Conservation (phyloP, 2,329 filamentous ascomycete species). For the Penicillium thymicola region DNA sequence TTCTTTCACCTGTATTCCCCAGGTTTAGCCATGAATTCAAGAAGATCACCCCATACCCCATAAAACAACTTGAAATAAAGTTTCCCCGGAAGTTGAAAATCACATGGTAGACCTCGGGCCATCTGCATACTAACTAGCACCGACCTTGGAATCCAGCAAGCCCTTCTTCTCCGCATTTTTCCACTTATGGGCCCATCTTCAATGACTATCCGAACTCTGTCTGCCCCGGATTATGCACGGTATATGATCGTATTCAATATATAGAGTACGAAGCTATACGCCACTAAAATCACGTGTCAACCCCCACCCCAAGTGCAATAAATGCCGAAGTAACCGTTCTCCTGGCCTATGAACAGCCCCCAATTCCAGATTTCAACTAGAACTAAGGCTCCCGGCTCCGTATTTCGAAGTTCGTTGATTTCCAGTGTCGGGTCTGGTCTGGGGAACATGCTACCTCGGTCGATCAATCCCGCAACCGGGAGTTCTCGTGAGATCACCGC, state of each 20-base stretch:
- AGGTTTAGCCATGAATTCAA: background rate
- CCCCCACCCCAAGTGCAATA: background rate
- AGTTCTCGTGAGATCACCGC: background rate
- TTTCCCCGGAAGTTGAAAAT: background rate
- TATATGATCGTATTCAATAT: background rate
- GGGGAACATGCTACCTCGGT: background rate
- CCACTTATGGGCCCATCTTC: background rate
- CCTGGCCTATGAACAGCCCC: background rate
- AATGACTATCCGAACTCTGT: background rate
- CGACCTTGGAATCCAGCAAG: background rate
- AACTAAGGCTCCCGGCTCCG: too few species aligned
- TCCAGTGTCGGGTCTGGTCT: background rate
- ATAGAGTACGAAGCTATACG: background rate
- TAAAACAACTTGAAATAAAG: background rate
- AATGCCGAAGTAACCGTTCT: background rate
- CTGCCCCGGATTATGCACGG: background rate
- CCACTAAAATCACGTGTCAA: background rate
- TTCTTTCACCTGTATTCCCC: background rate
- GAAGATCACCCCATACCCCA: background rate
- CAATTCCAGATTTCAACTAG: background rate
- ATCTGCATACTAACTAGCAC: background rate
- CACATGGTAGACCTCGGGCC: background rate
- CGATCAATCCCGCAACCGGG: background rate
- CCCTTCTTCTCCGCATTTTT: background rate
- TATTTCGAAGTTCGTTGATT: background rate